Evolutionary conservation across 306 rosid species (phyloP).

Genomic region (Cyclanthera cordifolia): DNA sequence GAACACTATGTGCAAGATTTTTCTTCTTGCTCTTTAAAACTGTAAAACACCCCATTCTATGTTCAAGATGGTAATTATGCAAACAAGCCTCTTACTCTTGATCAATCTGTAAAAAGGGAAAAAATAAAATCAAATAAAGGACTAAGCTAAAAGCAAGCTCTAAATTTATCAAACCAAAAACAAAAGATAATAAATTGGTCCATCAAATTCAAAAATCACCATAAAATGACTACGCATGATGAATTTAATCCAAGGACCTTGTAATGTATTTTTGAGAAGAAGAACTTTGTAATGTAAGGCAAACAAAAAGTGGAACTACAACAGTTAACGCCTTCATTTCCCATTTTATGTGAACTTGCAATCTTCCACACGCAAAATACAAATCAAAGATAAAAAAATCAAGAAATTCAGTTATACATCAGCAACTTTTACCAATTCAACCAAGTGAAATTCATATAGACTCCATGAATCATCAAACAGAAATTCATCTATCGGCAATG

Average conservation of each 20-base stretch:
- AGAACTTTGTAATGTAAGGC: not conserved
- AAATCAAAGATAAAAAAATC: too few species aligned
- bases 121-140: not conserved
- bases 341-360: not conserved
- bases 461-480: too few species aligned
- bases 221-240: not conserved
- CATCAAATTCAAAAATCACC: not conserved
- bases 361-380: not conserved
- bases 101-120: slow-evolving; percentile 27
- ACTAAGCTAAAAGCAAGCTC: not conserved
- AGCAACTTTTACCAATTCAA: not conserved
- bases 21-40: slow-evolving; percentile 87
- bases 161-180: not conserved
- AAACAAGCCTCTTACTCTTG: slow-evolving; percentile 4
- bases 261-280: too few species aligned
- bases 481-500: not conserved
- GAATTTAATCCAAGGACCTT: not conserved
- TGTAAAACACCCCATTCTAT: slow-evolving; percentile 83
- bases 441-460: not conserved
- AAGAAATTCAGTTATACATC: not conserved
- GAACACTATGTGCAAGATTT: slow-evolving; percentile 35
- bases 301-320: not conserved
- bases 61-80: slow-evolving; percentile 17
- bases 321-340: not conserved
- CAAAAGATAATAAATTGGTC: not conserved